Evolutionary conservation across 306 rosid genomes (phyloP).

Genomic region (Dicorynia guianensis): DNA sequence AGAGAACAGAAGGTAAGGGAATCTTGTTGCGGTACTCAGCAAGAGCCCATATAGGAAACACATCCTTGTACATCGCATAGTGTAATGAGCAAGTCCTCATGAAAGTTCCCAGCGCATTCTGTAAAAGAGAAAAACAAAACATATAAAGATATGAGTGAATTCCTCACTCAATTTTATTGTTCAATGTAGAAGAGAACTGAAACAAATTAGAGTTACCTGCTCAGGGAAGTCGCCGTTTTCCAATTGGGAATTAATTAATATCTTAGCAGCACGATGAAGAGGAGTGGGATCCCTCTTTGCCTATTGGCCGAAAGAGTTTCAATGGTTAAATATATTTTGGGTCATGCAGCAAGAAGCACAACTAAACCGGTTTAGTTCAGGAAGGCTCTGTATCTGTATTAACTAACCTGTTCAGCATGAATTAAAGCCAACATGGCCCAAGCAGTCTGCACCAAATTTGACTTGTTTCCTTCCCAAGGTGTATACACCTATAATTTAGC

Average conservation of each 20-base stretch:
- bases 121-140: no score
- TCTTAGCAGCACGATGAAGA: slow-evolving; percentile 40
- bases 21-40: slow-evolving; percentile 53
- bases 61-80: slow-evolving; percentile 38
- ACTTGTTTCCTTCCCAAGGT: slow-evolving; percentile 40
- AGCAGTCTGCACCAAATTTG: slow-evolving; percentile 54
- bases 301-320: background rate
- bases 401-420: background rate
- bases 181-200: no score
- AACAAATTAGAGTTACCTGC: slow-evolving; percentile 31
- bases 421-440: slow-evolving; percentile 55
- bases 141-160: no score
- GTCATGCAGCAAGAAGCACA: no score
- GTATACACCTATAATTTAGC: slow-evolving; percentile 25
- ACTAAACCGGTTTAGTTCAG: no score
- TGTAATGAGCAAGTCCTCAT: slow-evolving; percentile 51
- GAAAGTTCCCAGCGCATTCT: slow-evolving; percentile 43
- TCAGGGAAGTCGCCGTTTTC: slow-evolving; percentile 58
- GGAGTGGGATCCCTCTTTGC: slow-evolving; percentile 50
- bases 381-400: no score
- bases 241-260: slow-evolving; percentile 28
- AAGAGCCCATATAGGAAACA: slow-evolving; percentile 7
- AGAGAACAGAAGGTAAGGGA: slow-evolving; percentile 32
- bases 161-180: background rate
- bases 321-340: no score